These are phyloP conservation scores for Conticribra guillardii DNA, from an alignment of 108 stramenopile genomes.

Conservation along the genomic window DNA sequence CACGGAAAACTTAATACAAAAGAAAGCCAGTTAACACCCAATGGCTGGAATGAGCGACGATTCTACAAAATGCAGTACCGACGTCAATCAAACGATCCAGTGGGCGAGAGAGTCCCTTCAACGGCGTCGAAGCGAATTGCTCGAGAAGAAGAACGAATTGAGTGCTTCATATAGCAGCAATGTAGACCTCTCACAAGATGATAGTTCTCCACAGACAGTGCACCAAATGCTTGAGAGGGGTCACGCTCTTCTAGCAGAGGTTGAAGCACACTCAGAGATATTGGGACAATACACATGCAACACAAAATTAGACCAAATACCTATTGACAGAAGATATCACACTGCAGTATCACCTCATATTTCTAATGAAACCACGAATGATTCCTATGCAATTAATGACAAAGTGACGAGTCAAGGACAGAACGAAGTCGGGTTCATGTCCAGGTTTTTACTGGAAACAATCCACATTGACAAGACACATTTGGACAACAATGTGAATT, in stretches of 20 bases:
- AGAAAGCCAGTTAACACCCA: no score
- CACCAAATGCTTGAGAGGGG: constrained; percentile 23
- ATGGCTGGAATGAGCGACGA: neutral
- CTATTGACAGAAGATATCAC: neutral
- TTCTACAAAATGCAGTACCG: neutral
- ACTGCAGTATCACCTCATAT: no score
- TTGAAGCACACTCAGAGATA: constrained; percentile 26
- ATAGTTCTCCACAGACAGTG: neutral
- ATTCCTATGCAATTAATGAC: no score
- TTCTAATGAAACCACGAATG: no score
- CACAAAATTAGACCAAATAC: neutral
- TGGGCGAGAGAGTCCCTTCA: constrained; percentile 32
- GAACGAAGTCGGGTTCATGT: constrained; percentile 1
- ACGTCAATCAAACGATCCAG: constrained; percentile 36
- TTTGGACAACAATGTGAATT: neutral
- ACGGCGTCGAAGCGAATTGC: constrained; percentile 15
- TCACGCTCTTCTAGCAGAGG: constrained; percentile 16
- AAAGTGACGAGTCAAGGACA: neutral
- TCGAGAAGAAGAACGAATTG: constrained; percentile 14
- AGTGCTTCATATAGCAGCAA: neutral
- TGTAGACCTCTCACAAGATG: no score
- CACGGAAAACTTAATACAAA: no score
- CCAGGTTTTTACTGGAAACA: constrained; percentile 8
- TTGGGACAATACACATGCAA: constrained; percentile 26
- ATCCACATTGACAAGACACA: neutral